These are phyloP conservation scores for Pezicula rhizophila DNA, from an alignment of 2,329 filamentous ascomycete species.

Conservation along the genomic window DNA sequence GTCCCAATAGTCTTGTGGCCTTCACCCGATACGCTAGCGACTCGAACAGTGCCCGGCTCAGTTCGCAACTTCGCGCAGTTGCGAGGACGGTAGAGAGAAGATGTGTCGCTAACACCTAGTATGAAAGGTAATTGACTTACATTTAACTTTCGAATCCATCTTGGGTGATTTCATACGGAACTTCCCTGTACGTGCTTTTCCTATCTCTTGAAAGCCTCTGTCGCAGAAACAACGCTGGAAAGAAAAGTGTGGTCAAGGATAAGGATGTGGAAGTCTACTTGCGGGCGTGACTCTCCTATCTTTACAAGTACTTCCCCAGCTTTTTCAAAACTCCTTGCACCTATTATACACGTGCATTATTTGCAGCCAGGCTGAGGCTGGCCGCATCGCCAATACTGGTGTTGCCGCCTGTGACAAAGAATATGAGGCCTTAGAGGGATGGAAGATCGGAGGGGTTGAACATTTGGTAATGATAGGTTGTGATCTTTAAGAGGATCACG, in stretches of 20 bases:
- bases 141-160: constrained; percentile 30
- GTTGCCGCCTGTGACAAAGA: constrained; percentile 35
- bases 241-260: constrained; percentile 21
- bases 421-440: constrained; percentile 31
- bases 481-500: neutral
- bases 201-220: constrained; percentile 22
- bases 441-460: constrained; percentile 24
- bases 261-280: constrained; percentile 37
- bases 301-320: constrained; percentile 32
- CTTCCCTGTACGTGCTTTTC: constrained; percentile 25
- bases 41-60: constrained; percentile 8
- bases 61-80: constrained; percentile 7
- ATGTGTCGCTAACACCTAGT: constrained; percentile 20
- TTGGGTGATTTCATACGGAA: constrained; percentile 26
- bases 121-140: constrained; percentile 30
- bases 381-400: constrained; percentile 38
- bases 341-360: constrained; percentile 44
- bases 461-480: constrained; percentile 1
- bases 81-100: constrained; percentile 9
- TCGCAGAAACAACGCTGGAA: constrained; percentile 21
- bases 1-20: constrained; percentile 12
- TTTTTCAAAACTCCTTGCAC: constrained; percentile 33
- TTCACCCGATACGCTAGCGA: constrained; percentile 11
- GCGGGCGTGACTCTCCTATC: constrained; percentile 30
- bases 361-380: constrained; percentile 40